Evolutionary conservation across 108 stramenopile genomes (phyloP).

Genomic region (Skeletonema costatum): DNA sequence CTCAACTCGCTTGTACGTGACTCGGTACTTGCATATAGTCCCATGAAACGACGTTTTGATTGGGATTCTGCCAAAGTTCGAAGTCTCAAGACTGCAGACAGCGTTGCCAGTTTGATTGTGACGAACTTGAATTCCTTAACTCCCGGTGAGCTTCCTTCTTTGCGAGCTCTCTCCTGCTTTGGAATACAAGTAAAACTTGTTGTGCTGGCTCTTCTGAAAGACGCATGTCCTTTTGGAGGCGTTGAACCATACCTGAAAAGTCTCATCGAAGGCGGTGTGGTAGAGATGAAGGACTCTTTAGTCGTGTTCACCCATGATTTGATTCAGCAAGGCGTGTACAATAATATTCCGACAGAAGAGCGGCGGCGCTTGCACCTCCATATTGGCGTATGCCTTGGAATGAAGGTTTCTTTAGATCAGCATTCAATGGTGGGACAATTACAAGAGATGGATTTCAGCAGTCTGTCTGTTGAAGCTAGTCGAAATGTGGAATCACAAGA

Average conservation of each 20-base stretch:
- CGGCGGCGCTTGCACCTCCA: background rate
- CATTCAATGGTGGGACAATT: background rate
- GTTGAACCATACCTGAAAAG: background rate
- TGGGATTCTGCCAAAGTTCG: conserved; percentile 4
- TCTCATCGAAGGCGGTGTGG: conserved; percentile 10
- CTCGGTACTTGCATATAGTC: conserved; percentile 11
- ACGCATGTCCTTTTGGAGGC: background rate
- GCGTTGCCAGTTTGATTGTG: conserved; percentile 15
- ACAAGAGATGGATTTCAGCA: background rate
- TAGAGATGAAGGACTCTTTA: background rate
- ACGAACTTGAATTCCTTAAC: conserved; percentile 15
- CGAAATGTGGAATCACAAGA: background rate
- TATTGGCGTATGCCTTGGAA: conserved; percentile 1
- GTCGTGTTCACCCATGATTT: conserved; percentile 26
- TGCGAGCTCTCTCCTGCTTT: conserved; percentile 23
- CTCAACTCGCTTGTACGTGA: conserved; percentile 32
- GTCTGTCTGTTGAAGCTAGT: background rate
- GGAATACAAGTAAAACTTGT: conserved; percentile 3
- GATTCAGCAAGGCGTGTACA: conserved; percentile 19
- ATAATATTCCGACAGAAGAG: background rate
- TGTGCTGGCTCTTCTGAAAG: background rate
- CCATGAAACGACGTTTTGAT: conserved; percentile 3
- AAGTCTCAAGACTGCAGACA: conserved; percentile 12
- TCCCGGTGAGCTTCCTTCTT: background rate
- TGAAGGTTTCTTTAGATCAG: background rate